These are phyloP conservation scores for Clarireedia hainanense DNA, from an alignment of 2,329 filamentous ascomycete genomes.

Conservation along the genomic window DNA sequence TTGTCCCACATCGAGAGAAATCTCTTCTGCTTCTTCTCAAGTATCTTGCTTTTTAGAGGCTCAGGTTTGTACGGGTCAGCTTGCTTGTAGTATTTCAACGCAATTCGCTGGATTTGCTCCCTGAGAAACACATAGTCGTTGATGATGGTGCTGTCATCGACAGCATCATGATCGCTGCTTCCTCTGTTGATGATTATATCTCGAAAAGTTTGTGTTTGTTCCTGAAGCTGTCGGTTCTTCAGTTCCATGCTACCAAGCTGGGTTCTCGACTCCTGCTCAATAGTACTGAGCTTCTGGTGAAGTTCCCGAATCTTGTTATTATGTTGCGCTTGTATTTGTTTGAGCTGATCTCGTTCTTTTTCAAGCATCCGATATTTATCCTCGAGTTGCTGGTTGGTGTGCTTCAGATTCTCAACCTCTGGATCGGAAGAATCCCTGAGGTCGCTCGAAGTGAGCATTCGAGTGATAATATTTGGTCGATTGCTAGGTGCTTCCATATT, in stretches of 20 bases:
- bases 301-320: background rate
- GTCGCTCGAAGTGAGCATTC: background rate
- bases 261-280: background rate
- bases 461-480: background rate
- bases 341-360: background rate
- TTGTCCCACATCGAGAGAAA: conserved; percentile 1
- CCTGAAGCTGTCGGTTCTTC: conserved; percentile 2
- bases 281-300: background rate
- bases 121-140: conserved; percentile 1
- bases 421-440: background rate
- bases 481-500: background rate
- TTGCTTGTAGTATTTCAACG: background rate
- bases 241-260: background rate
- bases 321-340: background rate
- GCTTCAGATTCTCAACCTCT: background rate
- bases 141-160: background rate
- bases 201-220: background rate
- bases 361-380: background rate
- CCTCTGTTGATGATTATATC: conserved; percentile 4
- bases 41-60: background rate
- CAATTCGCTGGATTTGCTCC: conserved; percentile 8
- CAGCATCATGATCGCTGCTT: background rate
- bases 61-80: background rate
- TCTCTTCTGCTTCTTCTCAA: background rate
- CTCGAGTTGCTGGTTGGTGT: background rate